A percentile compares a stretch with the other conserved stretches of the same genome.
Conservation (phyloP, 768 basidiomycete genomes). For the Termitomyces sp. region DNA sequence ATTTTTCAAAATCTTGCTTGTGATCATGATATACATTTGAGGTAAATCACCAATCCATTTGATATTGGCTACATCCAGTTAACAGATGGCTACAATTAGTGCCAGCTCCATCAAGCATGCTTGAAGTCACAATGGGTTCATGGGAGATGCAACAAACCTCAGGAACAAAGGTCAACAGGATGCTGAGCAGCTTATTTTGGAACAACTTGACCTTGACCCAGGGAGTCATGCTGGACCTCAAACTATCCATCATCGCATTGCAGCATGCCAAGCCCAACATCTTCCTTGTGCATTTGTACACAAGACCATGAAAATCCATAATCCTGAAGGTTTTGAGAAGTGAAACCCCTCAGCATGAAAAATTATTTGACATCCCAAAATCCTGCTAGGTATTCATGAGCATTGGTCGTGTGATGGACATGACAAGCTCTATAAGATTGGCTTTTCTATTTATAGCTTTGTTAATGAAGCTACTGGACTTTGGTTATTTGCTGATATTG, state of each 20-base stretch:
- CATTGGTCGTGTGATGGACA: background rate
- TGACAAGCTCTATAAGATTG: conserved; percentile 25
- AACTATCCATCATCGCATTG: background rate
- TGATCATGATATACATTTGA: background rate
- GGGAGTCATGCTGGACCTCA: background rate
- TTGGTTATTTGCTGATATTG: conserved; percentile 10
- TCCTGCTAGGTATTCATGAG: background rate
- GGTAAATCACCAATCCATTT: background rate
- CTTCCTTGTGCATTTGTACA: background rate
- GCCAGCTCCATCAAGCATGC: background rate
- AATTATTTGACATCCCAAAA: conserved; percentile 30
- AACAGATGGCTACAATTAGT: background rate
- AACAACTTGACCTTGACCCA: background rate
- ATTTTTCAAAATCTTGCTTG: background rate
- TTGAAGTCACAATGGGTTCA: background rate
- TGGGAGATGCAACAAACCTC: background rate
- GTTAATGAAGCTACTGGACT: conserved; percentile 5
- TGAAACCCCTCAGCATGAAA: background rate
- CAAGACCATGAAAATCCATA: no score
- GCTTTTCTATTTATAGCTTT: conserved; percentile 30
- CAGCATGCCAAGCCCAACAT: background rate
- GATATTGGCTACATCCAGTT: no score
- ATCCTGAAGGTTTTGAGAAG: background rate
- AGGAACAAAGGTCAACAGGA: background rate
- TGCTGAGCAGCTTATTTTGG: background rate